A percentile compares a stretch with the other conserved stretches of the same genome.
Conservation (phyloP, 768 basidiomycete genomes). For the Mrakia gelida region DNA sequence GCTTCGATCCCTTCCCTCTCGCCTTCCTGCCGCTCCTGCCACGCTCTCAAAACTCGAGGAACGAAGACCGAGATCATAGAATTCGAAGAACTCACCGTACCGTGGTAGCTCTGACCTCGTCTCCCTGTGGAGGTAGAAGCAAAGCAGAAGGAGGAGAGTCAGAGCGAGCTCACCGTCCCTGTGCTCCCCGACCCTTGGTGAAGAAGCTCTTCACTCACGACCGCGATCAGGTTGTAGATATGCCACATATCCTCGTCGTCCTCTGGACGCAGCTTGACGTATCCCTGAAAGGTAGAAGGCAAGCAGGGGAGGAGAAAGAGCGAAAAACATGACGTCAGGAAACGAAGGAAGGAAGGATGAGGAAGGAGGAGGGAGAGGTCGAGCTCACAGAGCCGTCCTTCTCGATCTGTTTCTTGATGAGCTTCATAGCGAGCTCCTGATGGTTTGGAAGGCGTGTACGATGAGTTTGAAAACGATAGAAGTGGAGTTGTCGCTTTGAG, state of each 20-base stretch:
- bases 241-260: constrained; percentile 99
- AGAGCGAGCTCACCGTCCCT: background rate
- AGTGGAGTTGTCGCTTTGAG: too few species aligned
- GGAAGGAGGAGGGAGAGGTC: background rate
- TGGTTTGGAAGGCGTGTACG: too few species aligned
- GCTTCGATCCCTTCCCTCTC: background rate
- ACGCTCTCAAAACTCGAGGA: too few species aligned
- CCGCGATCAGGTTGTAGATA: constrained; percentile 90
- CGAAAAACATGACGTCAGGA: constrained; percentile 22
- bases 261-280: constrained; percentile 90
- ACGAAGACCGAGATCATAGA: too few species aligned
- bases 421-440: constrained; percentile 68
- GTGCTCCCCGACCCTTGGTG: too few species aligned
- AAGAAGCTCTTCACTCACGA: constrained; percentile 46
- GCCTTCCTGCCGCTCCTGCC: background rate
- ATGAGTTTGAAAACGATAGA: too few species aligned
- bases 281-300: constrained; percentile 56
- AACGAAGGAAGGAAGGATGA: background rate
- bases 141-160: background rate
- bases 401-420: constrained; percentile 74
- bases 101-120: constrained; percentile 77
- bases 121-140: constrained; percentile 51
- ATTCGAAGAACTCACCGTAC: constrained; percentile 75
- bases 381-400: constrained; percentile 65
- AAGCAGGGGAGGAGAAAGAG: background rate